Base-by-base conservation (phyloP, 2,329 filamentous ascomycete species). In the Stagonosporopsis tanaceti region DNA sequence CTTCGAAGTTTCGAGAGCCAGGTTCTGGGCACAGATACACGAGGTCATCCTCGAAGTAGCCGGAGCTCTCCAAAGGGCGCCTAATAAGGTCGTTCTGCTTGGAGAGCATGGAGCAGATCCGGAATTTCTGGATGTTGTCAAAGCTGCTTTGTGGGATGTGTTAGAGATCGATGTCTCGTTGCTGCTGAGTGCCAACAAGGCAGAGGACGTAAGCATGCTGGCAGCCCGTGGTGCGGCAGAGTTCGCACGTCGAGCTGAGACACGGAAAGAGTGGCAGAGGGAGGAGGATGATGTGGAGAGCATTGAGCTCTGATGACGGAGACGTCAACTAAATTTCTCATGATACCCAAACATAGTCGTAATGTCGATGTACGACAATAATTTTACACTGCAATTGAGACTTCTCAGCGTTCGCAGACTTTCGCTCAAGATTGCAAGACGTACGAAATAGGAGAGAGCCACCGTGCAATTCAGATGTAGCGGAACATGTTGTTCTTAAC, bases 401-500 rank as follows among this genome's bases (percentile, higher is more conserved):
- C 35, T 14, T 37, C 42, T 47, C 38, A 52, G 42, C 15, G 34
- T 52, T 25, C n/a, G n/a, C 28, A 15, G 20, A 25, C 2, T 46
- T 1, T 20, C 35, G 32, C 44, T 32, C 20, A 12, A 51, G 47
- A 34, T 6, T 48, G 42, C 44, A 38, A 30, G 20, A 48, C 44
- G 30, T 57, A 48, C 48, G 38, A 25, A 12, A 48, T 12, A 24
- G n/a, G 4, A 28, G 11, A 41, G 38, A 30, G 34, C 20, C 4
- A 14, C n/a, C 5, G 7, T n/a, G 6, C 5, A 27, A 25, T 20
- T 62, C 56, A 71, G 20, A 91, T 91, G 58, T 89, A 84, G 15
- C 89, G 80, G 72, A 93, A 93, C 89, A 92, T 92, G 66, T 92
- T 92, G 50, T 88, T 85, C 72, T 84, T 87, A 11, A 93, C 90